Conservation (phyloP, 2,329 filamentous ascomycete species). For the Myriosclerotinia duriaeana region DNA sequence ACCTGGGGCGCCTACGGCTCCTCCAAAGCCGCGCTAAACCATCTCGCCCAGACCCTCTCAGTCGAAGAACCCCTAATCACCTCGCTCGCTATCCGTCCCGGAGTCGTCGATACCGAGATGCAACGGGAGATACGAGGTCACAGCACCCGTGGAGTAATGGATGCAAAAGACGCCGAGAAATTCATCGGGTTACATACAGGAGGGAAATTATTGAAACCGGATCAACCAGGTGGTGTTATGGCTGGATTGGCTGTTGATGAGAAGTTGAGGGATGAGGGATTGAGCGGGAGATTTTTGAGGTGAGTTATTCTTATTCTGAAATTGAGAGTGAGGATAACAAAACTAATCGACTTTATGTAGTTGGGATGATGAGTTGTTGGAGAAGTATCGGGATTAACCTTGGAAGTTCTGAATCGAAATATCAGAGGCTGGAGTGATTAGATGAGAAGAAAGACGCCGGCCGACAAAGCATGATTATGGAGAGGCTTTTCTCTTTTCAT, state of each 20-base stretch:
- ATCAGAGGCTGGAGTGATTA: background rate
- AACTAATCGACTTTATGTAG: constrained; percentile 43
- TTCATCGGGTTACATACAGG: constrained; percentile 70
- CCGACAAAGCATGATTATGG: background rate
- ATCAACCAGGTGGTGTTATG: constrained; percentile 84
- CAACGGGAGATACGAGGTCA: constrained; percentile 78
- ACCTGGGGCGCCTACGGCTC: constrained; percentile 82
- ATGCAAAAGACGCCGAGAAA: constrained; percentile 55
- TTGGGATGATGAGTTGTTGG: constrained; percentile 55
- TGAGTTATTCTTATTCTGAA: constrained; percentile 45
- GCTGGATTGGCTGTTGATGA: constrained; percentile 72
- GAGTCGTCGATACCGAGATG: constrained; percentile 87
- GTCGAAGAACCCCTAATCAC: constrained; percentile 76
- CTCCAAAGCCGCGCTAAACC: constrained; percentile 80
- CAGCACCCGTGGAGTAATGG: constrained; percentile 52
- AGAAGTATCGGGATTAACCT: constrained; percentile 51
- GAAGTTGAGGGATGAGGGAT: constrained; percentile 56
- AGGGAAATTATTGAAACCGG: constrained; percentile 73
- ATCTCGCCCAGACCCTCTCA: constrained; percentile 69
- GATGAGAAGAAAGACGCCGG: background rate
- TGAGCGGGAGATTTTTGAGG: constrained; percentile 76
- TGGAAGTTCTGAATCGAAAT: background rate
- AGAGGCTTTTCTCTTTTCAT: constrained; percentile 23
- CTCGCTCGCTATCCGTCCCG: constrained; percentile 71
- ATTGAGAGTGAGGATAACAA: background rate